Evolutionary conservation across 2,329 filamentous ascomycete species (phyloP), one percentile per base, ranked within the genome.

Genomic region (Tolypocladium ovalisporum): DNA sequence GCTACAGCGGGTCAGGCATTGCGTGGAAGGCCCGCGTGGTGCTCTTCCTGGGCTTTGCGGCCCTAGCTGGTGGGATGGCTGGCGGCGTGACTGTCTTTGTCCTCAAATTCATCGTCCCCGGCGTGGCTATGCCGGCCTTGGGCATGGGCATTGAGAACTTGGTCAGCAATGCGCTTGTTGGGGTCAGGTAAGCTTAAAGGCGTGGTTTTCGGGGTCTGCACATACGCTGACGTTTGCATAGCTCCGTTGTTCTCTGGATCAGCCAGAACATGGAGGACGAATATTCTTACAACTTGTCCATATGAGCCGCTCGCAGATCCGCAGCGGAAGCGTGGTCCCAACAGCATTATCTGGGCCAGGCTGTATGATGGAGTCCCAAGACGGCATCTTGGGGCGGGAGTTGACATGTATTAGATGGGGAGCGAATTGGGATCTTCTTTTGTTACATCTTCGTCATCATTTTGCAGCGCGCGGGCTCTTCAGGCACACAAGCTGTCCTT

Each of bases 241-340:
- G 82, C 71, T 81, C 80, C 27, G 83, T 85, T 53, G 79, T 86
- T 59, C 76, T 87, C 47, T 87, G 84, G 84, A 72, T 87, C 57
- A 84, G 80, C 72, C 84, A 87, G 76, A 87, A 87, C 65, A 86
- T 87, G 81, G 84, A 87, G 74, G 84, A 87, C 65, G 84, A 87
- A 71, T 87, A 87, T 64, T 79, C 83, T 52, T 87, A 87, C 71
- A 87, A 86, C 69, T 71, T 87, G 63, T 78, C 83, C 59, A 75
- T 87, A 59, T 62, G 49, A 55, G 13, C 2, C 4, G 36, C 4
- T 27, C 27, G 13, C 6, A 2, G 19, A 2, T 6, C 10, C 29
- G 22, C 17, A 36, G 7, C 34, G 44, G 12, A 42, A 22, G 19
- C 19, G 19, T 13, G 3, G 27, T 34, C 22, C 19, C 47, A 9